A percentile compares a stretch with the other conserved stretches of the same genome.
phyloP scores from a whole-genome alignment of 1,284 basidiomycete species.

The Microbotryomycetes sp. region DNA sequence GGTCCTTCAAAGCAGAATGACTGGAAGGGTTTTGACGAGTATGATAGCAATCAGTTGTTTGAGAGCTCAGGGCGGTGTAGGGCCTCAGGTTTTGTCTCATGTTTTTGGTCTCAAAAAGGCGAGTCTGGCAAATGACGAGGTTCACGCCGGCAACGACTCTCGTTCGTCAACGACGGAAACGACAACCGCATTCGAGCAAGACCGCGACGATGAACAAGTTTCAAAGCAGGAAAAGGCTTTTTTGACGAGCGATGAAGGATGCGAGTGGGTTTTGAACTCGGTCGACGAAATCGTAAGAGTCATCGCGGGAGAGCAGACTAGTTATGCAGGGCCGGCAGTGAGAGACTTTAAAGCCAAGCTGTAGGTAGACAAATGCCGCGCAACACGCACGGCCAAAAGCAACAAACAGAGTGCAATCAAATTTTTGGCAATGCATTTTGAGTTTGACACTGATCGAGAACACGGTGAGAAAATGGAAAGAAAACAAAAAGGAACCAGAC shows the following conservation, averaged over 20 bases:
- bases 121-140: slow-evolving; percentile 28
- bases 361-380: slow-evolving; percentile 42
- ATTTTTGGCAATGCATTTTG: slow-evolving; percentile 1
- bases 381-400: slow-evolving; percentile 7
- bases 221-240: slow-evolving; percentile 57
- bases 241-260: slow-evolving; percentile 81
- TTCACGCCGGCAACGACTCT: slow-evolving; percentile 45
- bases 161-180: neutral
- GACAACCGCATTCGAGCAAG: no score
- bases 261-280: slow-evolving; percentile 80
- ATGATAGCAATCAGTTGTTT: slow-evolving; percentile 86
- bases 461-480: slow-evolving; percentile 8
- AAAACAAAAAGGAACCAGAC: neutral
- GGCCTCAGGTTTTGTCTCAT: slow-evolving; percentile 83
- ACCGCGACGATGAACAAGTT: slow-evolving; percentile 50
- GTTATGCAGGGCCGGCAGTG: slow-evolving; percentile 43
- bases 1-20: slow-evolving; percentile 62
- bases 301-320: slow-evolving; percentile 45
- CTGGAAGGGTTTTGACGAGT: slow-evolving; percentile 62
- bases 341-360: slow-evolving; percentile 51
- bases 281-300: slow-evolving; percentile 74
- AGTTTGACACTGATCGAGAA: slow-evolving; percentile 4
- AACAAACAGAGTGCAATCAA: slow-evolving; percentile 5
- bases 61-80: slow-evolving; percentile 74
- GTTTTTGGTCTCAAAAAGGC: slow-evolving; percentile 89